Base-by-base conservation (phyloP, 805 yeast species). In the Lipomyces sp. region DNA sequence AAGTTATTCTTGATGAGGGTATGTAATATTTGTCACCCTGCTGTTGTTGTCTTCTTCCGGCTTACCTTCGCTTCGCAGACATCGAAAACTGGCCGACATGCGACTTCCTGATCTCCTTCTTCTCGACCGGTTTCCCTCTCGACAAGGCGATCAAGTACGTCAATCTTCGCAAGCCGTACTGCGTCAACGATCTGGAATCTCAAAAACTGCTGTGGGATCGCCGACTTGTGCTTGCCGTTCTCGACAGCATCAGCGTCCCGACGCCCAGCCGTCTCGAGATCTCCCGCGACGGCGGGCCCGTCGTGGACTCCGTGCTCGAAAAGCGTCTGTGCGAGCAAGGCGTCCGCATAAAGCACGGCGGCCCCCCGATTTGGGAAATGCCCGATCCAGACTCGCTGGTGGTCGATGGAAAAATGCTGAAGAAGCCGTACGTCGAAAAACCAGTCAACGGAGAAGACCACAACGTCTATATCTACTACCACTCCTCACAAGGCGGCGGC, bases 401-500 rank as follows among this genome's bases (percentile, higher is more conserved):
- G 39, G 77, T 77, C 53, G 79, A 85, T 59, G 96, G 95, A 7
- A 68, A 78, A 61, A 71, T 73, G 7, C 71, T 93, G 71, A 75
- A 74, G 36, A 93, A 93, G 66, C 99, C 99, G 5, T 93, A 82
- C 74, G 98, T 93, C 31, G 99, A 93, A 68, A 93, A 93, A 61
- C 99, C 99, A 0, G 98, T 90, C 2, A 96, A 93, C 68, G 99
- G 99, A 47, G 99, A 93, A 70, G 96, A 93, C 69, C 99, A 93
- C 69, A 93, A 93, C 65, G 91, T 93, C 41, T 86, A 84, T 67
- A 90, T 93, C 35, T 93, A 93, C 70, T 93, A 91, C 67, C 84
- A 90, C 32, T 78, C 79, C 50, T 78, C 84, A 51, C 84, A 85
- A 45, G 99, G 99, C 40, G 99, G 99, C 50, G 99, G 99, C 59